These are phyloP conservation scores for Rutstroemia sydowiana DNA, from an alignment of 2,329 filamentous ascomycete species.

Conservation along the genomic window DNA sequence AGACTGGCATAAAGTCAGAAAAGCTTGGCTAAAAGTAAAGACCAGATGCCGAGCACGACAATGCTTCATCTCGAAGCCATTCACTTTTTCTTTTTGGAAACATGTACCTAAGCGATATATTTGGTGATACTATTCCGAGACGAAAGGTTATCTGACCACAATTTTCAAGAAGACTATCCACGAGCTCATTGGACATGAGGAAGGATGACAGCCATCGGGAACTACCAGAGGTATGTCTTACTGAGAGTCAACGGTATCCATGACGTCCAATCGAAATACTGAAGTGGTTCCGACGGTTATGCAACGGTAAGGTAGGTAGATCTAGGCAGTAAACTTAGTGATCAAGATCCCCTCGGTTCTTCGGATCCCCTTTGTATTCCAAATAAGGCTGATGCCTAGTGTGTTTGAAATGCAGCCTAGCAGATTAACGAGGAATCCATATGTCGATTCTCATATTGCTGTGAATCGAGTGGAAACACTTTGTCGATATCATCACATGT, in stretches of 20 bases:
- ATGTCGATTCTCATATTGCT: neutral
- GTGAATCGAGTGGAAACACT: neutral
- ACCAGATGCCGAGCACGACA: slow-evolving; percentile 21
- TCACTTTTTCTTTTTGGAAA: slow-evolving; percentile 15
- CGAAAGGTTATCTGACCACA: slow-evolving; percentile 1
- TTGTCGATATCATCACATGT: slow-evolving; percentile 2
- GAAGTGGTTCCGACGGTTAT: slow-evolving; percentile 1
- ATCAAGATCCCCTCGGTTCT: slow-evolving; percentile 3
- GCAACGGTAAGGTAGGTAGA: neutral
- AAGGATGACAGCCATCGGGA: neutral
- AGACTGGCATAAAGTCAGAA: slow-evolving; percentile 10
- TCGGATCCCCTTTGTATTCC: slow-evolving; percentile 1
- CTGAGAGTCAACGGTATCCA: neutral
- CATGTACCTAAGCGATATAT: slow-evolving; percentile 9
- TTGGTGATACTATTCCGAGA: slow-evolving; percentile 19
- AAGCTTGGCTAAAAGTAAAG: slow-evolving; percentile 19
- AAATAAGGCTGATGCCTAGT: slow-evolving; percentile 3
- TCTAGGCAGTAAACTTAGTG: neutral
- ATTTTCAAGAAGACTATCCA: neutral
- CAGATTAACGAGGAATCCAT: neutral
- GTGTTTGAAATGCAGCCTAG: neutral
- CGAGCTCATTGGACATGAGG: neutral
- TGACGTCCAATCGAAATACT: neutral
- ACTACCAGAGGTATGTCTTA: neutral
- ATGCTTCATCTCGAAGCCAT: neutral